Conservation (phyloP, 2,329 filamentous ascomycete species). For the Byssochlamys sp. region DNA sequence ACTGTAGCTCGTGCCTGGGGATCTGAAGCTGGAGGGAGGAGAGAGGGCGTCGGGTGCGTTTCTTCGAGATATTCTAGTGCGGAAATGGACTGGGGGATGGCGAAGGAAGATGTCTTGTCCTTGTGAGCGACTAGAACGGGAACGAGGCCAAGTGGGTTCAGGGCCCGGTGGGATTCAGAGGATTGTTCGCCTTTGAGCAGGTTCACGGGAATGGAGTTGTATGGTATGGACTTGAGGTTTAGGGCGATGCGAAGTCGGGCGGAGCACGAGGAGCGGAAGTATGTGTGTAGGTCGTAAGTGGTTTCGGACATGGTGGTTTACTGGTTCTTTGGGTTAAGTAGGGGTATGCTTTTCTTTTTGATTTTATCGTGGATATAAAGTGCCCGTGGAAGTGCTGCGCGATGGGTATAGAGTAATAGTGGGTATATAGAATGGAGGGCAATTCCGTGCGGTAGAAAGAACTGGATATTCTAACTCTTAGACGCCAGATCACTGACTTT, state of each 20-base stretch:
- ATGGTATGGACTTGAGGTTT: slow-evolving; percentile 45
- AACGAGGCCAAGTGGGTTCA: slow-evolving; percentile 48
- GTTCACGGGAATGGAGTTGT: slow-evolving; percentile 42
- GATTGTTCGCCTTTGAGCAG: slow-evolving; percentile 47
- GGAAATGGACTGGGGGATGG: slow-evolving; percentile 49
- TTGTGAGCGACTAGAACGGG: slow-evolving; percentile 41
- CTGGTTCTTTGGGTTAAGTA: background rate
- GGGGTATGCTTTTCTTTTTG: too few relatives aligned
- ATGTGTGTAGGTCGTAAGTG: slow-evolving; percentile 34
- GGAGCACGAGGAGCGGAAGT: slow-evolving; percentile 55
- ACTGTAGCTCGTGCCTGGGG: slow-evolving; percentile 40
- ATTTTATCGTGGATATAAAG: background rate
- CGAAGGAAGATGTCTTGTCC: slow-evolving; percentile 16
- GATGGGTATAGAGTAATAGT: background rate
- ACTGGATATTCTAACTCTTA: too few relatives aligned
- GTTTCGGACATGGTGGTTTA: background rate
- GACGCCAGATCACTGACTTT: too few relatives aligned
- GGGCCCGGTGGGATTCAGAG: slow-evolving; percentile 34
- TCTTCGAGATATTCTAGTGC: slow-evolving; percentile 57
- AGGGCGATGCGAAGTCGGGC: slow-evolving; percentile 53
- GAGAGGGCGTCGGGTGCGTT: slow-evolving; percentile 30
- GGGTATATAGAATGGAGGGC: too few relatives aligned
- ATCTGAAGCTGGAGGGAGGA: slow-evolving; percentile 39
- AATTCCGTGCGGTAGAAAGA: too few relatives aligned
- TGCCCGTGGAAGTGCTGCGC: background rate